phyloP scores from a whole-genome alignment of 2,329 filamentous ascomycete species.

The Penicillium expansum region DNA sequence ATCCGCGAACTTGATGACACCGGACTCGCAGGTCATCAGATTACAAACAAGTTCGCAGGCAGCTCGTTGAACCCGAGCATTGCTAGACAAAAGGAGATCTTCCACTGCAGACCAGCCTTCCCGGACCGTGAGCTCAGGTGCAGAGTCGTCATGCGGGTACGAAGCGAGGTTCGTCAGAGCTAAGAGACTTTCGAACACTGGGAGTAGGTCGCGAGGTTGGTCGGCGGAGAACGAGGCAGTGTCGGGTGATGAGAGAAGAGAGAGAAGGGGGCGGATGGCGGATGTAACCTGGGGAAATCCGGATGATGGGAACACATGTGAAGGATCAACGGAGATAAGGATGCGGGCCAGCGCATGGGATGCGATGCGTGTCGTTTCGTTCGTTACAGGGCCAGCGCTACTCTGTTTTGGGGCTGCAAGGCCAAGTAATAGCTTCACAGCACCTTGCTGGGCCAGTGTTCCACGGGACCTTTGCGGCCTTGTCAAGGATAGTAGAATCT shows the following conservation, averaged over 20 bases:
- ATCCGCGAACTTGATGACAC: constrained; percentile 48
- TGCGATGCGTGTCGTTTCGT: constrained; percentile 54
- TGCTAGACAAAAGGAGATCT: constrained; percentile 75
- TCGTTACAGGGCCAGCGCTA: constrained; percentile 39
- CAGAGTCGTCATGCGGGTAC: constrained; percentile 38
- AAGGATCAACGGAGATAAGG: constrained; percentile 80
- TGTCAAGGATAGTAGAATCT: constrained; percentile 75
- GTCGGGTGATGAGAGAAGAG: constrained; percentile 67
- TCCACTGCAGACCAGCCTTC: constrained; percentile 74
- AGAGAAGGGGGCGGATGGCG: constrained; percentile 77
- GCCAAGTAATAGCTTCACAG: constrained; percentile 77
- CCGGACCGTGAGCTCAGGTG: constrained; percentile 70
- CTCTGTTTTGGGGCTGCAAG: constrained; percentile 50
- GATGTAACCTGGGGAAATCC: constrained; percentile 68
- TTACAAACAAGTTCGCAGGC: constrained; percentile 91
- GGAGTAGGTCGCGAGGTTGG: constrained; percentile 71
- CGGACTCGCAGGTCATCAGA: constrained; percentile 53
- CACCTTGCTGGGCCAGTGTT: constrained; percentile 87
- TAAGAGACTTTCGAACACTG: constrained; percentile 85
- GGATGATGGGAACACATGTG: constrained; percentile 78
- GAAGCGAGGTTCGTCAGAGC: constrained; percentile 93
- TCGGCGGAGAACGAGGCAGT: constrained; percentile 50
- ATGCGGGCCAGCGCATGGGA: constrained; percentile 81
- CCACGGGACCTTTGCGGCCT: constrained; percentile 72
- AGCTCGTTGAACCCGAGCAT: constrained; percentile 74